Evolutionary conservation across 768 basidiomycete genomes (phyloP).

Genomic region (Nidula microcarpa): DNA sequence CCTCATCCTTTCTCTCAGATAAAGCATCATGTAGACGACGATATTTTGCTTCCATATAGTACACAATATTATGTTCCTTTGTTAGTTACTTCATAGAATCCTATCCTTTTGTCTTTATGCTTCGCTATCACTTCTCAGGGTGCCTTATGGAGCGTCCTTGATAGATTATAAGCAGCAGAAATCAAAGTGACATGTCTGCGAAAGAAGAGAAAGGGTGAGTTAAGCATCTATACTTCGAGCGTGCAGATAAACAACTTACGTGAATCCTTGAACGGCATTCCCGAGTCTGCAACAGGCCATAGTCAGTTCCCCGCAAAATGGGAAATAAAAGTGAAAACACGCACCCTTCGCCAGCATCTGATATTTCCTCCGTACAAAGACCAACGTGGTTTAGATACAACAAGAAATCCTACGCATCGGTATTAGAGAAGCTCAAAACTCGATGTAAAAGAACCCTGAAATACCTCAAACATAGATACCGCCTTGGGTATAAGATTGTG

Average conservation of each 20-base stretch:
- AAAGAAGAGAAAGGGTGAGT: not conserved
- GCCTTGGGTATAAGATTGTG: conserved; percentile 61
- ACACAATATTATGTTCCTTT: too few relatives aligned
- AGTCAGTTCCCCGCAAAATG: not conserved
- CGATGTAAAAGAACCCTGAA: not conserved
- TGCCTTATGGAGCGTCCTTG: conserved; percentile 47
- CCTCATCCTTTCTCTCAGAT: too few relatives aligned
- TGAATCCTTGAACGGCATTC: conserved; percentile 89
- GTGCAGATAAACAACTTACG: conserved; percentile 42
- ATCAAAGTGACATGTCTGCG: conserved; percentile 78
- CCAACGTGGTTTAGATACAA: conserved; percentile 87
- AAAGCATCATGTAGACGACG: too few relatives aligned
- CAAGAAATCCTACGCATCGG: conserved; percentile 56
- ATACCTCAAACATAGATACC: conserved; percentile 86
- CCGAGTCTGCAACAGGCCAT: conserved; percentile 51
- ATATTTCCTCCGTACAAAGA: conserved; percentile 83
- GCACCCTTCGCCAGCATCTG: conserved; percentile 79
- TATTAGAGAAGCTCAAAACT: not conserved
- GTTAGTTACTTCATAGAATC: too few relatives aligned
- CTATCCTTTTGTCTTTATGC: not conserved
- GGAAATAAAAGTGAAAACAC: conserved; percentile 13
- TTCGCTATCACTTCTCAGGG: not conserved
- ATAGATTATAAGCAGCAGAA: conserved; percentile 81
- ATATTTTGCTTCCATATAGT: too few relatives aligned
- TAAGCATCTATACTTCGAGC: not conserved